Conservation (phyloP, 2,329 filamentous ascomycete species). For the Aspergillus alliaceus region DNA sequence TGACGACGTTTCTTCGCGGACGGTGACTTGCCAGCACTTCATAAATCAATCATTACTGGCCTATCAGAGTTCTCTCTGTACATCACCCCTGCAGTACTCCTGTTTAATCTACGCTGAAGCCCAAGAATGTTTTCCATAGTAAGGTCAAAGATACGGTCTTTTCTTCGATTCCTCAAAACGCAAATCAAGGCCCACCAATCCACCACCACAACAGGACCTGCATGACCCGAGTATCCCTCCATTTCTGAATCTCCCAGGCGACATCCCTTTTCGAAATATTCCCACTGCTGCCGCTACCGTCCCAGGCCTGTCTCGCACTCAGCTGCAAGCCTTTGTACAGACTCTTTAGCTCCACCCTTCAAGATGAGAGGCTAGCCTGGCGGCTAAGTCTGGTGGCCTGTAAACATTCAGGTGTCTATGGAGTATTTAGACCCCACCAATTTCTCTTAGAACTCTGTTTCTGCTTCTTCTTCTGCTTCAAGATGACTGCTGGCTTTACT, state of each 20-base stretch:
- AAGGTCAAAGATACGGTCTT: neutral
- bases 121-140: neutral
- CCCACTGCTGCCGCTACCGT: neutral
- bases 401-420: neutral
- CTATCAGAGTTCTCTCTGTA: neutral
- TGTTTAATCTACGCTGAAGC: neutral
- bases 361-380: neutral
- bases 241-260: neutral
- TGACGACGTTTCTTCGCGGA: too few species aligned
- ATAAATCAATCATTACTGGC: neutral
- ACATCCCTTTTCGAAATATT: conserved; percentile 1
- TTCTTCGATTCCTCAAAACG: neutral
- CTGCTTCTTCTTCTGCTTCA: neutral
- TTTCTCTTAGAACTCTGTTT: neutral
- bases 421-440: neutral
- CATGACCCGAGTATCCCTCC: neutral
- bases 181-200: neutral
- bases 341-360: neutral
- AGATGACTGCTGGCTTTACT: neutral
- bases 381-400: neutral
- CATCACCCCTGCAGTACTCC: neutral
- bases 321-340: conserved; percentile 2
- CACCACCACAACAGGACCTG: neutral
- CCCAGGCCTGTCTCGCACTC: conserved; percentile 3
- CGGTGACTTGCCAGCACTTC: too few species aligned